phyloP scores from a whole-genome alignment of 2,329 filamentous ascomycete species.

The Fusarium lateritium region DNA sequence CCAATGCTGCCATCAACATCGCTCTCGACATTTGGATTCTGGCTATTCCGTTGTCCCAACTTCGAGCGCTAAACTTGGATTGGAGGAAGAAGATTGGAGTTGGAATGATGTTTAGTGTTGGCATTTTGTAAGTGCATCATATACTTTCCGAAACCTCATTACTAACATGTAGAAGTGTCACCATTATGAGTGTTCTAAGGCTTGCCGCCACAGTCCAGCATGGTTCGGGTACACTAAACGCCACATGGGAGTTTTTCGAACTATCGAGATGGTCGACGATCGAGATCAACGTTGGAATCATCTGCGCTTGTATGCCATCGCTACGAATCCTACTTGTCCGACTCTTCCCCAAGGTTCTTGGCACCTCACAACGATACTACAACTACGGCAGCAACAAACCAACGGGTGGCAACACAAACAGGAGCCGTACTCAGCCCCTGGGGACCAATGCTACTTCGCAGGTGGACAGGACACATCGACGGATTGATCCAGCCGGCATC shows the following conservation, averaged over 20 bases:
- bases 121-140: constrained; percentile 57
- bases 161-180: constrained; percentile 15
- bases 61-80: constrained; percentile 59
- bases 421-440: constrained; percentile 25
- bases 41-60: constrained; percentile 63
- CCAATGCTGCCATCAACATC: constrained; percentile 67
- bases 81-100: constrained; percentile 64
- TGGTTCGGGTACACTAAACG: constrained; percentile 49
- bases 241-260: constrained; percentile 55
- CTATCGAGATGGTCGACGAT: constrained; percentile 56
- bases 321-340: constrained; percentile 55
- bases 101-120: constrained; percentile 65
- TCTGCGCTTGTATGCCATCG: constrained; percentile 58
- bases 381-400: constrained; percentile 43
- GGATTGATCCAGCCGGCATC: constrained; percentile 48
- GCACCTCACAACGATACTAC: constrained; percentile 52
- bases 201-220: constrained; percentile 54
- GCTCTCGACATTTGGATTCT: constrained; percentile 67
- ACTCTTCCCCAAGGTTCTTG: constrained; percentile 56
- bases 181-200: constrained; percentile 23
- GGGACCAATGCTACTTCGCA: constrained; percentile 47
- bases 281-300: constrained; percentile 57
- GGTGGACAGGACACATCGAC: constrained; percentile 40
- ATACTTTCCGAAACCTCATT: not conserved
- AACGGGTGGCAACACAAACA: constrained; percentile 18